Evolutionary conservation across 805 yeast species (phyloP).

Genomic region (Saturnispora dispora): DNA sequence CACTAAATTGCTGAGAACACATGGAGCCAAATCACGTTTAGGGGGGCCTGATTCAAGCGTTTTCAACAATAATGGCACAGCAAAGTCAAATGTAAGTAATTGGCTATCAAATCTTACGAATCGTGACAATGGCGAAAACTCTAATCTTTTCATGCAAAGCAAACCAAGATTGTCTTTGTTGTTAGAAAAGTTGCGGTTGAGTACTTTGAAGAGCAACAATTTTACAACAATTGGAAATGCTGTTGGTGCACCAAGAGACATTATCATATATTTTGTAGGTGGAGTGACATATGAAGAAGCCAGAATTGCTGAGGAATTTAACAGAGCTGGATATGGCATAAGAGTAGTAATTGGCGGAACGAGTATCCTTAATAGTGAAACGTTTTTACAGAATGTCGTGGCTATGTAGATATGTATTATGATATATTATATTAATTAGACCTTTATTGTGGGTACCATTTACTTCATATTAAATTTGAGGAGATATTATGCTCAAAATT

Average conservation of each 20-base stretch:
- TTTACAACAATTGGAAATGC: constrained; percentile 18
- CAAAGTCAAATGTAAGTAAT: constrained; percentile 18
- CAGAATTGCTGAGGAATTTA: constrained; percentile 65
- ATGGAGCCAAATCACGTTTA: constrained; percentile 37
- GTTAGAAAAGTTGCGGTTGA: constrained; percentile 32
- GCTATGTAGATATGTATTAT: constrained; percentile 5
- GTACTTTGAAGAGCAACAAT: constrained; percentile 13
- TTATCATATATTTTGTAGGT: constrained; percentile 69
- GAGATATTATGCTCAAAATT: constrained; percentile 9
- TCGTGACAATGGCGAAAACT: constrained; percentile 32
- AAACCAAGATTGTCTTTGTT: constrained; percentile 57
- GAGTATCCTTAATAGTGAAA: constrained; percentile 39
- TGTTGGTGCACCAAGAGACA: constrained; percentile 40
- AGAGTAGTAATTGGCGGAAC: constrained; percentile 80
- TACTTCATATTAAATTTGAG: constrained; percentile 1
- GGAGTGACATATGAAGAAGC: constrained; percentile 94
- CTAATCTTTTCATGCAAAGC: constrained; percentile 86
- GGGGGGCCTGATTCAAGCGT: constrained; percentile 28
- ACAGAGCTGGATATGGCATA: constrained; percentile 44
- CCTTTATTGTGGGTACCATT: background rate
- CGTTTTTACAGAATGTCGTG: constrained; percentile 27
- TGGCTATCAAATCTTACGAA: constrained; percentile 28
- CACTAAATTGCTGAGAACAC: constrained; percentile 35
- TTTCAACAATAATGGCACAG: constrained; percentile 19
- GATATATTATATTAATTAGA: constrained; percentile 10